Percentiles rank a stretch among this genome's conserved stretches.
Conservation (phyloP, 2,329 filamentous ascomycete genomes). For the Cytospora piceicola region DNA sequence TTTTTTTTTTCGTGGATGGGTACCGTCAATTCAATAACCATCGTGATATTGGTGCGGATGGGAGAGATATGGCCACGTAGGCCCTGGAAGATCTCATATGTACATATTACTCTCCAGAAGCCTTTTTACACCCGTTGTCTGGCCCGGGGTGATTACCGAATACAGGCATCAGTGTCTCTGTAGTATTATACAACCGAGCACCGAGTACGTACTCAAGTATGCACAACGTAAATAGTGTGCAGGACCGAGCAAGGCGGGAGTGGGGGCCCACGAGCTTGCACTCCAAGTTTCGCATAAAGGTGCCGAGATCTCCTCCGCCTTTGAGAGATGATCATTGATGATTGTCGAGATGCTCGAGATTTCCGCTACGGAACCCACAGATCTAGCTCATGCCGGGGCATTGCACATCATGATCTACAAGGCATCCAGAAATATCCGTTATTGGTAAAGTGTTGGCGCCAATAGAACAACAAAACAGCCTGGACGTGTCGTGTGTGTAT, state of each 20-base stretch:
- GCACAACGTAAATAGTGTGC: background rate
- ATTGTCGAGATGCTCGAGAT: background rate
- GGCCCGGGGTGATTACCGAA: background rate
- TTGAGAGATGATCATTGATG: background rate
- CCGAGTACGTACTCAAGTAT: too few species aligned
- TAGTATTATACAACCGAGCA: too few species aligned
- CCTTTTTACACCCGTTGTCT: background rate
- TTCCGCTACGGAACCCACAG: background rate
- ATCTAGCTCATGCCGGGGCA: background rate
- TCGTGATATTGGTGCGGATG: background rate
- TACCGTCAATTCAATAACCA: background rate
- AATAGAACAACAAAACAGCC: background rate
- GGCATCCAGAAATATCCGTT: background rate
- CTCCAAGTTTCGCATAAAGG: background rate
- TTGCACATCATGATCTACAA: background rate
- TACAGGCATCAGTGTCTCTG: background rate
- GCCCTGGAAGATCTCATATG: background rate
- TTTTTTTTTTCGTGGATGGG: background rate
- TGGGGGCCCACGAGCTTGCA: background rate
- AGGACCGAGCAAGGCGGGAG: background rate
- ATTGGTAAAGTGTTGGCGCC: background rate
- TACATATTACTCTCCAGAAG: background rate
- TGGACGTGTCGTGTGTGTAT: too few species aligned
- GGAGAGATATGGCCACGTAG: background rate
- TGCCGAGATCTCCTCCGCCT: background rate